A percentile compares a stretch with the other conserved stretches of the same genome.
Evolutionary conservation across 495 filamentous ascomycete species (phyloP).

Genomic region (Penicillium bovifimosum): DNA sequence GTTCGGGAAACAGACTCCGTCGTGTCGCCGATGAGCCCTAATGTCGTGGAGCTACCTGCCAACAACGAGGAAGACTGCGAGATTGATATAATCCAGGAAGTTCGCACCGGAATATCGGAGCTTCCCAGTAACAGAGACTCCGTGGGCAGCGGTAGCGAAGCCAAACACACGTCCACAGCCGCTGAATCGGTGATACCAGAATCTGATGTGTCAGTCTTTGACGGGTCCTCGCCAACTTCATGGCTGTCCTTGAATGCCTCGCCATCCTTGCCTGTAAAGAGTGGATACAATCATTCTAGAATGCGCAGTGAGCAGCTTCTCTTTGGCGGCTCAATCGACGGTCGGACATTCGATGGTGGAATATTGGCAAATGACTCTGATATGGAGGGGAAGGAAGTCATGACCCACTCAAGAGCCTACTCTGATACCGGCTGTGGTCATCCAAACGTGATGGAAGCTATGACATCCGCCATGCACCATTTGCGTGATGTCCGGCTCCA

Average conservation of each 20-base stretch:
- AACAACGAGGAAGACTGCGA: constrained; percentile 2
- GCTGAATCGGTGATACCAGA: constrained; percentile 18
- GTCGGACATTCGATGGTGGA: constrained; percentile 5
- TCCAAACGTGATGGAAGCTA: constrained; percentile 21
- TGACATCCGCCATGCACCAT: constrained; percentile 29
- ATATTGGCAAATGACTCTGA: constrained; percentile 3
- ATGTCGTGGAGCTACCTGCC: not conserved
- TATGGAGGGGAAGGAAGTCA: constrained; percentile 1
- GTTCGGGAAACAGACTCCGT: constrained; percentile 6
- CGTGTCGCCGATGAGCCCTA: constrained; percentile 5
- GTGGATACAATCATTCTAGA: not conserved
- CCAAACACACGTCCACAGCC: constrained; percentile 12
- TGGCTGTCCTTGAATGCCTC: constrained; percentile 7
- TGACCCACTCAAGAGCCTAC: not conserved
- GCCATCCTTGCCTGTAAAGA: not conserved
- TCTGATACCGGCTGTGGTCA: constrained; percentile 3
- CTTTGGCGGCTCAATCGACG: constrained; percentile 3
- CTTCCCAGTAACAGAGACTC: not conserved
- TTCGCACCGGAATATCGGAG: not conserved
- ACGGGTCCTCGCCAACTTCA: constrained; percentile 3
- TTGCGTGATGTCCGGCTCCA: constrained; percentile 23
- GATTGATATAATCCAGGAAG: not conserved
- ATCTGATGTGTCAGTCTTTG: constrained; percentile 15
- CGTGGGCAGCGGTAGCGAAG: not conserved
- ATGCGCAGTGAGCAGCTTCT: constrained; percentile 1